Percentiles rank a stretch among this genome's conserved stretches.
phyloP scores from a whole-genome alignment of 2,329 filamentous ascomycete genomes.

The Microcyclospora tardicrescens region DNA sequence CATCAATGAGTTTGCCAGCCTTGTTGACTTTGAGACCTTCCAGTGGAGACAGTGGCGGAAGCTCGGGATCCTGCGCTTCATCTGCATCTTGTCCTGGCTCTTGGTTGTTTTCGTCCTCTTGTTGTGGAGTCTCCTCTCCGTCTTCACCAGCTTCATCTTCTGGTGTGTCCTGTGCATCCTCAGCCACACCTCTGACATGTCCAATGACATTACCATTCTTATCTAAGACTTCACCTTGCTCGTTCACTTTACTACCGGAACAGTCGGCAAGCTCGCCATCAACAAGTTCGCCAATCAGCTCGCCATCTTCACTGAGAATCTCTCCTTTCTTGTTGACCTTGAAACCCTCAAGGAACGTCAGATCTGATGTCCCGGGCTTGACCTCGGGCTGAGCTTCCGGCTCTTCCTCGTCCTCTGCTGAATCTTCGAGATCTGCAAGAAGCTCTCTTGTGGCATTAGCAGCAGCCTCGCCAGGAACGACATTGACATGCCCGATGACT shows the following conservation, averaged over 20 bases:
- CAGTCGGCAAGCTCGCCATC: slow-evolving; percentile 33
- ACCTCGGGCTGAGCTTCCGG: slow-evolving; percentile 15
- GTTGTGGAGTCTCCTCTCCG: slow-evolving; percentile 18
- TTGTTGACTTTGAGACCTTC: slow-evolving; percentile 39
- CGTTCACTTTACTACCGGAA: slow-evolving; percentile 37
- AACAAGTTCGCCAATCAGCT: slow-evolving; percentile 37
- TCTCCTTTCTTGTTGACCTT: slow-evolving; percentile 47
- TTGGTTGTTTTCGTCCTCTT: slow-evolving; percentile 20
- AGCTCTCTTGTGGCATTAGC: slow-evolving; percentile 36
- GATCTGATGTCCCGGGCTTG: slow-evolving; percentile 13
- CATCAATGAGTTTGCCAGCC: slow-evolving; percentile 37
- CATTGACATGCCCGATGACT: slow-evolving; percentile 34
- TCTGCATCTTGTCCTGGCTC: slow-evolving; percentile 18
- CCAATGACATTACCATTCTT: slow-evolving; percentile 39
- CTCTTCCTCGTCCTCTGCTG: slow-evolving; percentile 26
- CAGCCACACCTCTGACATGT: slow-evolving; percentile 36
- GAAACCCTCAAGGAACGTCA: slow-evolving; percentile 37
- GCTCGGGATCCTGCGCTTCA: slow-evolving; percentile 17
- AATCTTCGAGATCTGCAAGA: slow-evolving; percentile 26
- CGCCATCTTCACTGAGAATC: slow-evolving; percentile 38
- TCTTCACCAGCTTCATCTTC: slow-evolving; percentile 37
- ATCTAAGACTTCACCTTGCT: slow-evolving; percentile 38
- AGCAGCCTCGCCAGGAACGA: slow-evolving; percentile 37
- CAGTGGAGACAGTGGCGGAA: slow-evolving; percentile 36
- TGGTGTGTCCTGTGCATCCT: slow-evolving; percentile 46